A percentile compares a stretch with the other conserved stretches of the same genome.
phyloP scores from a whole-genome alignment of 495 filamentous ascomycete genomes.

The Podospora comata region DNA sequence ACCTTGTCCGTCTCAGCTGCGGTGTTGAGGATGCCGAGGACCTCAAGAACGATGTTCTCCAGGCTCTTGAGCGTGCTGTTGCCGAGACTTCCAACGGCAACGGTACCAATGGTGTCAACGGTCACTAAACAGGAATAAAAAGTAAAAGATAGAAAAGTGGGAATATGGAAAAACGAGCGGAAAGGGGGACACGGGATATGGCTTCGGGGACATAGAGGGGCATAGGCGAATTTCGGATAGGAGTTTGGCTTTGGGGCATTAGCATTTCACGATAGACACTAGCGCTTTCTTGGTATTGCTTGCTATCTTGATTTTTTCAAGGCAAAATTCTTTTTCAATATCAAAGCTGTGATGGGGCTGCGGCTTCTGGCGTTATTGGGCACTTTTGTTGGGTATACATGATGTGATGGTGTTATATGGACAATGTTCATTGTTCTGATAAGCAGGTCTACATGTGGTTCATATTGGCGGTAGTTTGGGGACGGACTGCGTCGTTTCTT shows the following conservation, averaged over 20 bases:
- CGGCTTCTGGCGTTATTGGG: background rate
- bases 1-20: conserved; percentile 90
- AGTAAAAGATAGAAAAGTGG: background rate
- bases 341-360: background rate
- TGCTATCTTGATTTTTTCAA: background rate
- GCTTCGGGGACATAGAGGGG: background rate
- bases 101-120: conserved; percentile 21
- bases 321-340: background rate
- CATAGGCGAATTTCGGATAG: background rate
- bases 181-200: background rate
- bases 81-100: conserved; percentile 37
- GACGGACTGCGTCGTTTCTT: too few relatives aligned
- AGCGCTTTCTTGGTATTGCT: background rate
- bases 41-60: conserved; percentile 74
- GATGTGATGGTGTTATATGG: too few relatives aligned
- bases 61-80: conserved; percentile 77
- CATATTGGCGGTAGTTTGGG: too few relatives aligned
- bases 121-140: conserved; percentile 8
- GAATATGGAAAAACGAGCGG: background rate
- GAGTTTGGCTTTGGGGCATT: background rate
- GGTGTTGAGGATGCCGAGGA: conserved; percentile 91
- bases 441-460: too few relatives aligned
- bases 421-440: too few relatives aligned
- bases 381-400: background rate
- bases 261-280: background rate